phyloP scores from a whole-genome alignment of 1,284 basidiomycete genomes.

The Cryptococcus amylolentus region DNA sequence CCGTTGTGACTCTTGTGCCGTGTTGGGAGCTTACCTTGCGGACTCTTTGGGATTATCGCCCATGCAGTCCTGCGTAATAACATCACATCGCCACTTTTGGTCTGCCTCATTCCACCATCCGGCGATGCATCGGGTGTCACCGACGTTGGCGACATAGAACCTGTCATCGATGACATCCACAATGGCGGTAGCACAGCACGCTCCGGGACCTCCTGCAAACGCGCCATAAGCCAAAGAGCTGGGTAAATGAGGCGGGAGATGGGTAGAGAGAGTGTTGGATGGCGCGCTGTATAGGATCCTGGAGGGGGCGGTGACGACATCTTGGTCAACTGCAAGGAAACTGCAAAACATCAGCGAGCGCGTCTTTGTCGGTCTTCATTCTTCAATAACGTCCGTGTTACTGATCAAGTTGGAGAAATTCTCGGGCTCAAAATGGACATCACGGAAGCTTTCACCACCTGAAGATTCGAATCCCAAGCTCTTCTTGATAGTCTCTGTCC shows the following conservation, averaged over 20 bases:
- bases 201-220: conserved; percentile 55
- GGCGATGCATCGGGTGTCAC: conserved; percentile 90
- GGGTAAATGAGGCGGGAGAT: conserved; percentile 1
- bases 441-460: background rate
- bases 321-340: conserved; percentile 52
- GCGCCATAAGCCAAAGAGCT: conserved; percentile 57
- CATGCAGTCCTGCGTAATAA: conserved; percentile 91
- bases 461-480: background rate
- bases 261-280: conserved; percentile 18
- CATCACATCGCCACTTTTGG: conserved; percentile 80
- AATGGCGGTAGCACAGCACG: conserved; percentile 77
- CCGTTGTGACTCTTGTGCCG: background rate
- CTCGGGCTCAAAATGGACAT: background rate
- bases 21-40: conserved; percentile 30
- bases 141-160: conserved; percentile 83
- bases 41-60: conserved; percentile 82
- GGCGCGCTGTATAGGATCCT: conserved; percentile 46
- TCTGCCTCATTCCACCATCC: conserved; percentile 72
- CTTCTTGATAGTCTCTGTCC: background rate
- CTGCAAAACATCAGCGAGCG: conserved; percentile 9
- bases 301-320: conserved; percentile 51
- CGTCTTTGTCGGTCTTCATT: background rate
- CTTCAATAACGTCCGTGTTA: conserved; percentile 14
- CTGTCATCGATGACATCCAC: conserved; percentile 74
- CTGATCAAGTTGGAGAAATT: background rate